These are phyloP conservation scores for Aristolochia fimbriata DNA, from an alignment of 164 flowering plant species.

Conservation along the genomic window DNA sequence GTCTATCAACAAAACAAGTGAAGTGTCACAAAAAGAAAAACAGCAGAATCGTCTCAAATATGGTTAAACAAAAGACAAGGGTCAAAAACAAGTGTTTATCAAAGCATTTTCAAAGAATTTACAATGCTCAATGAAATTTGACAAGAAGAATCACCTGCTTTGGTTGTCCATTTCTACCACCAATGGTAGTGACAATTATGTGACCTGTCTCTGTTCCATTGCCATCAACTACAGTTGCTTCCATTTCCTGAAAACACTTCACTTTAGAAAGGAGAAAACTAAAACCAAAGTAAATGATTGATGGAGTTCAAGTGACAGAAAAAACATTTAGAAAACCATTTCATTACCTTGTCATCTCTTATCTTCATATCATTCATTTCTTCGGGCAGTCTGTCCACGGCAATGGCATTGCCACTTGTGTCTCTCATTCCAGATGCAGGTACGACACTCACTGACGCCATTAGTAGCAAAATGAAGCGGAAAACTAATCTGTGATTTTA, in stretches of 20 bases:
- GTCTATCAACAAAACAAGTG: slow-evolving; percentile 24
- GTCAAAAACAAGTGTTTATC: too few relatives aligned
- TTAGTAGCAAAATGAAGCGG: slow-evolving; percentile 3
- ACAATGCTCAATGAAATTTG: not conserved
- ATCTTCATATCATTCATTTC: slow-evolving; percentile 81
- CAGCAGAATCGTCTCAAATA: not conserved
- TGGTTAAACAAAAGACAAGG: too few relatives aligned
- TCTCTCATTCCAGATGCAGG: slow-evolving; percentile 43
- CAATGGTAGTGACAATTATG: slow-evolving; percentile 62
- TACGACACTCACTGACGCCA: slow-evolving; percentile 47
- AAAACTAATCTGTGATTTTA: not conserved
- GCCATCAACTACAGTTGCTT: slow-evolving; percentile 50
- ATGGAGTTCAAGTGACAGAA: not conserved
- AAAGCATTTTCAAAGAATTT: not conserved
- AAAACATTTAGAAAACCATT: too few relatives aligned
- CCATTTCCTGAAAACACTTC: slow-evolving; percentile 34
- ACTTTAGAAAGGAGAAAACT: not conserved
- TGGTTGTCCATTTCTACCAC: slow-evolving; percentile 60
- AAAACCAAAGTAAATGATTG: not conserved
- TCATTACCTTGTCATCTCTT: slow-evolving; percentile 58
- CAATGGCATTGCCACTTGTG: slow-evolving; percentile 28
- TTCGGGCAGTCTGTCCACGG: slow-evolving; percentile 56
- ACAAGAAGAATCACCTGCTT: slow-evolving; percentile 32
- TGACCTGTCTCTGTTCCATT: slow-evolving; percentile 68
- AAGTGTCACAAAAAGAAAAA: not conserved